Conservation (phyloP, 148 eudicot species). For the Camellia japonica region DNA sequence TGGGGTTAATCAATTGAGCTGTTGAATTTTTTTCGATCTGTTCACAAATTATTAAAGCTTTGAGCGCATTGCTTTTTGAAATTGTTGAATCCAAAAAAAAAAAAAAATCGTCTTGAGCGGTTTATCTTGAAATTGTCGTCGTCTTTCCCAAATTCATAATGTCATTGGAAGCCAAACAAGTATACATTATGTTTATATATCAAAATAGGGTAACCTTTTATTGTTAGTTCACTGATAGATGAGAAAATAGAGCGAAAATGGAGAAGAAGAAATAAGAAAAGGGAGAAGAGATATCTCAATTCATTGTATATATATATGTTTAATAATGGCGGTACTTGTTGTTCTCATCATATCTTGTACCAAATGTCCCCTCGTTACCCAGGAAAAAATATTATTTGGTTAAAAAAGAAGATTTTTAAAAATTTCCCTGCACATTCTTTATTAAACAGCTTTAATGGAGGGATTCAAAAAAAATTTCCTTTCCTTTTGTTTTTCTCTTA, state of each 20-base stretch:
- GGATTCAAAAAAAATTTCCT: too few relatives aligned
- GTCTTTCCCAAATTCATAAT: not conserved
- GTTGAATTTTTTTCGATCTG: not conserved
- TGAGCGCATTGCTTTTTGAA: not conserved
- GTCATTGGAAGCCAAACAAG: not conserved
- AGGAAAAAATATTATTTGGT: not conserved
- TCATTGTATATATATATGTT: not conserved
- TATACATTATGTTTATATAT: not conserved
- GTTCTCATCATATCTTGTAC: not conserved
- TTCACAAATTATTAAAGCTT: not conserved
- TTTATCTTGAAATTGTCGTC: not conserved
- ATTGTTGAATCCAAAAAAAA: not conserved
- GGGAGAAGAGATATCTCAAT: not conserved
- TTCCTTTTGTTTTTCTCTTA: not conserved
- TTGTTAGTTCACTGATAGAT: not conserved
- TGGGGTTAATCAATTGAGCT: not conserved
- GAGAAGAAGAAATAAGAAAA: not conserved
- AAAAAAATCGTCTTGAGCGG: not conserved
- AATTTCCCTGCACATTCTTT: not conserved
- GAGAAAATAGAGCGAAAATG: not conserved
- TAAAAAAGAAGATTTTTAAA: not conserved
- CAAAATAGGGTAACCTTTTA: not conserved
- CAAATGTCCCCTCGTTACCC: not conserved
- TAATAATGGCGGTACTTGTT: not conserved
- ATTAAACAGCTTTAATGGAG: not conserved